Percentiles rank a stretch among this genome's conserved stretches.
Conservation (phyloP, 306 rosid species). For the Medicago arabica region DNA sequence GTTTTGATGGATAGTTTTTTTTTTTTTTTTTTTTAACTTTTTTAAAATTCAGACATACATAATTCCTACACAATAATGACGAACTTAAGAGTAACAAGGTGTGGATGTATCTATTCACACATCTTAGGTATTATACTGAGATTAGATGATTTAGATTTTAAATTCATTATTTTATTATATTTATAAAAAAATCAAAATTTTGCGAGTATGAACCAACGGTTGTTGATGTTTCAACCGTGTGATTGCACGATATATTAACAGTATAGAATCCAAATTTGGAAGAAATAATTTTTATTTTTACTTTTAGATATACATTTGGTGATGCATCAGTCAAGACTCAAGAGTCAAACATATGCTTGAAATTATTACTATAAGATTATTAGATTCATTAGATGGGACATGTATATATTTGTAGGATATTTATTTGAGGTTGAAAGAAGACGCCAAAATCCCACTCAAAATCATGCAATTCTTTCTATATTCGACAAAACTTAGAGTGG, state of each 20-base stretch:
- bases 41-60: slow-evolving; percentile 30
- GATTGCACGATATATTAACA: too few relatives aligned
- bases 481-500: slow-evolving; percentile 49
- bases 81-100: neutral
- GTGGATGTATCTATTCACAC: neutral
- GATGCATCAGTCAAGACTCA: slow-evolving; percentile 40
- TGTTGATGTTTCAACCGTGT: too few relatives aligned
- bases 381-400: slow-evolving; percentile 54
- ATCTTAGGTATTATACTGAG: too few relatives aligned
- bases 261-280: too few relatives aligned
- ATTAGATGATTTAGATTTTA: too few relatives aligned
- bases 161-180: too few relatives aligned
- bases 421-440: slow-evolving; percentile 58
- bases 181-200: too few relatives aligned
- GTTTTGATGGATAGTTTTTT: neutral
- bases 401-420: slow-evolving; percentile 49
- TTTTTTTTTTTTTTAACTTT: slow-evolving; percentile 9
- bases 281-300: too few relatives aligned
- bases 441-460: slow-evolving; percentile 77
- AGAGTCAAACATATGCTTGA: slow-evolving; percentile 44
- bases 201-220: too few relatives aligned
- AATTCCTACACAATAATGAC: neutral
- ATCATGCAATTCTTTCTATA: slow-evolving; percentile 68
- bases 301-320: neutral
- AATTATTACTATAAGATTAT: slow-evolving; percentile 42